Conservation (phyloP, 169 alveolate species). For the Plasmodium gonderi region DNA sequence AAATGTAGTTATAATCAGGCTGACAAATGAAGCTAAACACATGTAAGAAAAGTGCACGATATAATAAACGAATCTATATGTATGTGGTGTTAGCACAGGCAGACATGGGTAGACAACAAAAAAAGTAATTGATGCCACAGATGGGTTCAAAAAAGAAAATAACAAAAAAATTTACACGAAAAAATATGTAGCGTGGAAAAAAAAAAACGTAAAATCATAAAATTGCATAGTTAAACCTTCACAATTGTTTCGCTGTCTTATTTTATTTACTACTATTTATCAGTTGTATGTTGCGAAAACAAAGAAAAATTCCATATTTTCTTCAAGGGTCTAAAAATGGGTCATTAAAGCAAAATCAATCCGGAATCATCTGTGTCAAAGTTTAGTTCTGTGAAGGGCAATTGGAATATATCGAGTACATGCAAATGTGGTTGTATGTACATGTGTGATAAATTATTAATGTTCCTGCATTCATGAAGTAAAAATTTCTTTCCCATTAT, state of each 20-base stretch:
- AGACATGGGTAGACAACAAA: not conserved
- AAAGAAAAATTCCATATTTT: not conserved
- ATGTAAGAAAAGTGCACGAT: not conserved
- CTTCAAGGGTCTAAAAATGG: not conserved
- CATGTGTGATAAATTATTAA: too few species aligned
- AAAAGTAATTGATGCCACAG: not conserved
- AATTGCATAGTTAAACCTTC: not conserved
- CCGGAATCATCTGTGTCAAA: conserved; percentile 60
- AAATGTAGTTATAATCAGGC: not conserved
- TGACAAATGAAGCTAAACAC: conserved; percentile 5
- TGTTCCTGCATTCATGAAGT: not conserved
- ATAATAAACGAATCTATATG: not conserved
- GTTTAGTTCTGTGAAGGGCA: conserved; percentile 20
- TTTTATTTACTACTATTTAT: not conserved
- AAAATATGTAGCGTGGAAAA: not conserved
- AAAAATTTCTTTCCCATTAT: not conserved
- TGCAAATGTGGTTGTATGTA: not conserved
- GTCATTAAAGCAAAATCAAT: conserved; percentile 7
- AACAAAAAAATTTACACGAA: not conserved
- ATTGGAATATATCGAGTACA: not conserved
- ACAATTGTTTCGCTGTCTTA: not conserved
- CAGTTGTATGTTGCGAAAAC: not conserved
- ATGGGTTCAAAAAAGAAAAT: not conserved
- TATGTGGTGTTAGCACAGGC: not conserved
- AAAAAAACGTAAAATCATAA: not conserved